Conservation (phyloP, 768 basidiomycete genomes). For the Filobasidium floriforme region DNA sequence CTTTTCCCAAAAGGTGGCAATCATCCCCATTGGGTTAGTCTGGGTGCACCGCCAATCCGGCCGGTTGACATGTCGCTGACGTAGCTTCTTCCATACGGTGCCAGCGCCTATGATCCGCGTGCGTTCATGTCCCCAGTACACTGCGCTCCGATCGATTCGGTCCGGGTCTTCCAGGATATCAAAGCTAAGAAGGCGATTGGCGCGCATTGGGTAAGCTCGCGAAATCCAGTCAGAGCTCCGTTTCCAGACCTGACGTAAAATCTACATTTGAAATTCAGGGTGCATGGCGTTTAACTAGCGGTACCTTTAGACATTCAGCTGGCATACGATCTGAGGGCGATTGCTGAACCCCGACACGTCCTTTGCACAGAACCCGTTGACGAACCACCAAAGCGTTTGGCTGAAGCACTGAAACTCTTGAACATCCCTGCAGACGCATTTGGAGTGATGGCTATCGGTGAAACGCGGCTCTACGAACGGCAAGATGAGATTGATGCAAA, state of each 20-base stretch:
- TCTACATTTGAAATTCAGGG: neutral
- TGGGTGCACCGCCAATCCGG: neutral
- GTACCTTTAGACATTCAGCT: constrained; percentile 49
- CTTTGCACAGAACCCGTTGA: constrained; percentile 47
- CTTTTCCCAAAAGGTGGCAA: too few species aligned
- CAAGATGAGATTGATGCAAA: neutral
- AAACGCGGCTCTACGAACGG: constrained; percentile 46
- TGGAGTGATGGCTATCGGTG: constrained; percentile 56
- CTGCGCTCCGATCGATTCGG: constrained; percentile 61
- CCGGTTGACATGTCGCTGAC: constrained; percentile 47
- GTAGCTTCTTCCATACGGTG: constrained; percentile 50
- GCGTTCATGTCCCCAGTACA: constrained; percentile 55
- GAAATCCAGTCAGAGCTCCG: neutral
- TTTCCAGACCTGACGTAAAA: neutral
- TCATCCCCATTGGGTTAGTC: constrained; percentile 56
- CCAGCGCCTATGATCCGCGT: constrained; percentile 36
- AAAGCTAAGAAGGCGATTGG: constrained; percentile 53
- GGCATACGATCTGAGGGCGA: too few species aligned
- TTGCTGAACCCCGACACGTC: neutral
- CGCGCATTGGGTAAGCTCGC: constrained; percentile 59
- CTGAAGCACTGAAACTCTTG: constrained; percentile 51
- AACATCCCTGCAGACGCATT: constrained; percentile 55
- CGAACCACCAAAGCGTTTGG: constrained; percentile 57
- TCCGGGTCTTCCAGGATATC: constrained; percentile 60
- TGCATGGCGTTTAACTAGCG: constrained; percentile 43